These are phyloP conservation scores for Scleroderma bovista DNA, from an alignment of 768 basidiomycete species.

Conservation along the genomic window DNA sequence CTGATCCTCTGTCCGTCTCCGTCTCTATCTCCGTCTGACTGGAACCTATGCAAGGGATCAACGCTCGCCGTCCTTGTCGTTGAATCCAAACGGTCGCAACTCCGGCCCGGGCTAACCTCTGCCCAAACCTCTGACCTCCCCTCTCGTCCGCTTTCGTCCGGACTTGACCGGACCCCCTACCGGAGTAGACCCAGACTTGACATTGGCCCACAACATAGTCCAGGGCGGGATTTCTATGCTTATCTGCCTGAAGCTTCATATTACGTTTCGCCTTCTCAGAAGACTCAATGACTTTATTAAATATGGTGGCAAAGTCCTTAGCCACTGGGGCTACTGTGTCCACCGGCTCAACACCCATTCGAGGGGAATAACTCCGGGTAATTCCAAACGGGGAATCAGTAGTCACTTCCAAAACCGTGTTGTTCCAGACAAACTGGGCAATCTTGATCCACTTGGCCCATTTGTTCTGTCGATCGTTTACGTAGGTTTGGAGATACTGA, in stretches of 20 bases:
- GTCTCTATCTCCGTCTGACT: too few relatives aligned
- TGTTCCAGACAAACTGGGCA: not conserved
- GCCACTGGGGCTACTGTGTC: not conserved
- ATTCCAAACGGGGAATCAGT: not conserved
- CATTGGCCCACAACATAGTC: slow-evolving; percentile 11
- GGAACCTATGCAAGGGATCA: too few relatives aligned
- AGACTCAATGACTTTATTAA: not conserved
- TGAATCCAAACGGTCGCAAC: too few relatives aligned
- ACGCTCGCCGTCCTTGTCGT: too few relatives aligned
- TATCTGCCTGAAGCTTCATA: not conserved
- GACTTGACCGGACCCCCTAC: too few relatives aligned
- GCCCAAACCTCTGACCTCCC: too few relatives aligned
- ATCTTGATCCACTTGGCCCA: not conserved
- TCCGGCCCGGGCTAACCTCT: too few relatives aligned
- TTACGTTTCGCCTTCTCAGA: not conserved
- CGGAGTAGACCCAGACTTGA: too few relatives aligned
- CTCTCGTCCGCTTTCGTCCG: too few relatives aligned
- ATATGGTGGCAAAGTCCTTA: not conserved
- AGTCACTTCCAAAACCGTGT: not conserved
- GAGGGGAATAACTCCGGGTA: not conserved
- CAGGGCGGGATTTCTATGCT: not conserved
- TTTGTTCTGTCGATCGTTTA: not conserved
- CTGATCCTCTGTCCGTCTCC: too few relatives aligned
- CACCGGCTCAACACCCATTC: not conserved
- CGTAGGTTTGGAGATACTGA: not conserved